Evolutionary conservation across 495 filamentous ascomycete genomes (phyloP).

Genomic region (Xylaria castorea): DNA sequence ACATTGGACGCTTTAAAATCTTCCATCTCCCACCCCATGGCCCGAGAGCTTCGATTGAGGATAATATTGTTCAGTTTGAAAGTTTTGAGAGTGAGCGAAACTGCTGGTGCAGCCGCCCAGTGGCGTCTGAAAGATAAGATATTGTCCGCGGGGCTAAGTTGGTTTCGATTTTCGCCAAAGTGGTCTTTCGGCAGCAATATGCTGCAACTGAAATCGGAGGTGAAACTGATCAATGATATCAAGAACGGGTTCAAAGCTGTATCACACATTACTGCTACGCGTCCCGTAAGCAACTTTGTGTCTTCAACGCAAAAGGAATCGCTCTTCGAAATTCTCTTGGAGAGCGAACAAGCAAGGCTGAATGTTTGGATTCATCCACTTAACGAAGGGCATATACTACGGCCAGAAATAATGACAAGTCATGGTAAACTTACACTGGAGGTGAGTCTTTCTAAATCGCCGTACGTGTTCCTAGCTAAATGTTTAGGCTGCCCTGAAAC

Average conservation of each 20-base stretch:
- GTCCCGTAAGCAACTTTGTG: conserved; percentile 61
- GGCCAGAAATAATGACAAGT: conserved; percentile 34
- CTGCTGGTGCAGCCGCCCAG: conserved; percentile 62
- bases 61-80: conserved; percentile 81
- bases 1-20: conserved; percentile 75
- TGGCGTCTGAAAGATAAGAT: conserved; percentile 88
- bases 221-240: conserved; percentile 80
- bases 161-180: conserved; percentile 82
- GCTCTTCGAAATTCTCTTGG: conserved; percentile 75
- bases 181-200: conserved; percentile 98
- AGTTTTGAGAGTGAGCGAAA: conserved; percentile 72
- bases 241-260: conserved; percentile 64
- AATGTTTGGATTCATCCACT: conserved; percentile 90
- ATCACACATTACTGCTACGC: conserved; percentile 63
- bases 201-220: conserved; percentile 91
- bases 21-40: conserved; percentile 80
- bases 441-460: conserved; percentile 40
- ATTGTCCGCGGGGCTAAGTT: conserved; percentile 80
- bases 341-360: conserved; percentile 84
- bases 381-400: conserved; percentile 57
- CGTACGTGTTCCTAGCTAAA: conserved; percentile 27
- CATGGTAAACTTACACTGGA: conserved; percentile 58
- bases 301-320: conserved; percentile 80
- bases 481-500: conserved; percentile 57
- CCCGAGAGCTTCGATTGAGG: conserved; percentile 89